These are phyloP conservation scores for Pestalotiopsis fici DNA, from an alignment of 2,329 filamentous ascomycete genomes.

Conservation along the genomic window DNA sequence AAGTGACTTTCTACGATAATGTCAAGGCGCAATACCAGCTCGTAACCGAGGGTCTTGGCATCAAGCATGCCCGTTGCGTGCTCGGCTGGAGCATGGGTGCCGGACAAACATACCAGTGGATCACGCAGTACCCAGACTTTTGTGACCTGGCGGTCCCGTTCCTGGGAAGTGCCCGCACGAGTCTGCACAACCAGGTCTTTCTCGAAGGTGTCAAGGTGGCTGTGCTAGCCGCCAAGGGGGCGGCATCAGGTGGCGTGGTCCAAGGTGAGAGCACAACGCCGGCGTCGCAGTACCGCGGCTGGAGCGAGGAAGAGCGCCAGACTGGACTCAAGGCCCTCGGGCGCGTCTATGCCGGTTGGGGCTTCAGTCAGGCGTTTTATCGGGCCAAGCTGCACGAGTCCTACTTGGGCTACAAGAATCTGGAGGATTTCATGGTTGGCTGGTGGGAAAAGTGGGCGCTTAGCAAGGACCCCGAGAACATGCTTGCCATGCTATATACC, in stretches of 20 bases:
- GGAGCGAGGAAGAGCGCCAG: constrained; percentile 54
- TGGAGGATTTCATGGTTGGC: constrained; percentile 73
- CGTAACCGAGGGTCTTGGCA: constrained; percentile 62
- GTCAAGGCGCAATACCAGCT: constrained; percentile 67
- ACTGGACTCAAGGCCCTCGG: constrained; percentile 66
- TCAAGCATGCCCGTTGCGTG: constrained; percentile 62
- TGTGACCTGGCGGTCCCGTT: constrained; percentile 68
- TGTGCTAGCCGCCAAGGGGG: constrained; percentile 57
- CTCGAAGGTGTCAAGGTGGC: constrained; percentile 59
- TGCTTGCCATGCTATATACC: constrained; percentile 74
- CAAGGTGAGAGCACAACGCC: constrained; percentile 42
- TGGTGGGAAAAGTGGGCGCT: constrained; percentile 79
- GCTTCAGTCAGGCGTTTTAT: constrained; percentile 79
- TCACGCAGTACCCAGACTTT: constrained; percentile 62
- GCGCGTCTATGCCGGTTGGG: constrained; percentile 79
- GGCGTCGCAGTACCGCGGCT: constrained; percentile 40
- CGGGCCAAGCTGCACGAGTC: constrained; percentile 69
- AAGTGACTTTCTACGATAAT: constrained; percentile 68
- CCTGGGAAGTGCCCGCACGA: constrained; percentile 65
- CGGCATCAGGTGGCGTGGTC: constrained; percentile 50
- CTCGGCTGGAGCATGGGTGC: constrained; percentile 72
- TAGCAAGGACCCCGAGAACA: constrained; percentile 74
- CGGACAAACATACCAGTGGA: constrained; percentile 67
- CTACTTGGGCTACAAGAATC: constrained; percentile 62
- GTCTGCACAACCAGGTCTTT: constrained; percentile 69